These are phyloP conservation scores for Lagerstroemia speciosa DNA, from an alignment of 345 rosid species.

Conservation along the genomic window DNA sequence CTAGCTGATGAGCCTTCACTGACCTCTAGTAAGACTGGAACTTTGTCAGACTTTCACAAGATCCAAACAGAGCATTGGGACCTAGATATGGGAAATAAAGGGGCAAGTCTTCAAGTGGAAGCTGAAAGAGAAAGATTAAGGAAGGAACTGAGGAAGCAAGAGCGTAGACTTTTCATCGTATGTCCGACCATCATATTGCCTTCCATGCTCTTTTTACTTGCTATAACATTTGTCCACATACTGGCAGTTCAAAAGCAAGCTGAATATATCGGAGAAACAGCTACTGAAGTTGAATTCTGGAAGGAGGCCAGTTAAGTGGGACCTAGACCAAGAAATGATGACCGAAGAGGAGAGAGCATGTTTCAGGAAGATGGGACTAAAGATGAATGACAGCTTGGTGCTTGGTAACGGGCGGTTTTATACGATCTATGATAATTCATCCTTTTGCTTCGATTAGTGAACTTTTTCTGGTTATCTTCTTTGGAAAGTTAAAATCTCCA, in stretches of 20 bases:
- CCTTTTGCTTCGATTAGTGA: neutral
- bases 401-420: conserved; percentile 46
- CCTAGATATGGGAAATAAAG: conserved; percentile 21
- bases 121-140: conserved; percentile 47
- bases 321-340: conserved; percentile 52
- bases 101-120: conserved; percentile 31
- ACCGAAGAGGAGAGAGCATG: conserved; percentile 74
- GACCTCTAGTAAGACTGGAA: conserved; percentile 44
- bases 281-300: conserved; percentile 44
- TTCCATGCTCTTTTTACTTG: conserved; percentile 13
- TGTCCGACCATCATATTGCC: conserved; percentile 13
- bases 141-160: conserved; percentile 53
- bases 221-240: conserved; percentile 7
- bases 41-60: conserved; percentile 57
- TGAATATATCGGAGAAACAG: conserved; percentile 39
- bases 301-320: conserved; percentile 38
- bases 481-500: neutral
- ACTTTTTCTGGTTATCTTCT: neutral
- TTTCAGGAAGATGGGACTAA: conserved; percentile 60
- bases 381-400: conserved; percentile 49
- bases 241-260: conserved; percentile 58
- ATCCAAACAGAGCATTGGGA: conserved; percentile 35
- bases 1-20: conserved; percentile 24
- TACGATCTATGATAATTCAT: neutral
- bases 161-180: conserved; percentile 59